Conservation (phyloP, 1,284 basidiomycete species). For the Rhodotorula mucilaginosa region DNA sequence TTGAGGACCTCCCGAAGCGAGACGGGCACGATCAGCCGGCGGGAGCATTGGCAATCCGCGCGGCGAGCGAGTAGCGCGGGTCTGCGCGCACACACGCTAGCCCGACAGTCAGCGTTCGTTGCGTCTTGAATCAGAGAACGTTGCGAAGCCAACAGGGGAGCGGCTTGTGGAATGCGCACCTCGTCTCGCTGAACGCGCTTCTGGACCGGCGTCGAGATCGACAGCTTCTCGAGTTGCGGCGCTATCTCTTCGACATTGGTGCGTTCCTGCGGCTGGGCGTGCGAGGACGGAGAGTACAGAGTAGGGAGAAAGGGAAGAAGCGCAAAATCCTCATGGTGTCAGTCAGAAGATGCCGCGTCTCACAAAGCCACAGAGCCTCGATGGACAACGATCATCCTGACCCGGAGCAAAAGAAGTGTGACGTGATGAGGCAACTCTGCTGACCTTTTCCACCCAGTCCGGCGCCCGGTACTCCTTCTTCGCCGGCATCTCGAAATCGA, state of each 20-base stretch:
- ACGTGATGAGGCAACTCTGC: background rate
- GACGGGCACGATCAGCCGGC: background rate
- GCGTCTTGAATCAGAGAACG: background rate
- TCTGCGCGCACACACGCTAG: background rate
- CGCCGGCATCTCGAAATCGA: background rate
- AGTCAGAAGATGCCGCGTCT: background rate
- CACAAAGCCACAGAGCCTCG: no score
- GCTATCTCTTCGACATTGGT: background rate
- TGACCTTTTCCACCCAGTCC: conserved; percentile 1
- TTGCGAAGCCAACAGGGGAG: background rate
- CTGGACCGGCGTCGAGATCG: background rate
- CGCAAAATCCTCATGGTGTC: background rate
- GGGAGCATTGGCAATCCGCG: background rate
- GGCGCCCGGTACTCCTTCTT: background rate
- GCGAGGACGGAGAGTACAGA: background rate
- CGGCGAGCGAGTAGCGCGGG: background rate
- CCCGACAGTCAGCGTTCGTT: no score
- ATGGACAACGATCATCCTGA: no score
- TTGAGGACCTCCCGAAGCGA: background rate
- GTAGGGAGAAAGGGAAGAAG: no score
- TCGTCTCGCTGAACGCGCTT: background rate
- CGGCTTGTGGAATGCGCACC: background rate
- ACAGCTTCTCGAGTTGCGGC: background rate
- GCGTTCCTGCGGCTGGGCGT: background rate
- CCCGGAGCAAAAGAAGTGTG: no score